Percentiles rank a stretch among this genome's conserved stretches.
phyloP scores from a whole-genome alignment of 1,284 basidiomycete species.

The Phenoliferia sp. region DNA sequence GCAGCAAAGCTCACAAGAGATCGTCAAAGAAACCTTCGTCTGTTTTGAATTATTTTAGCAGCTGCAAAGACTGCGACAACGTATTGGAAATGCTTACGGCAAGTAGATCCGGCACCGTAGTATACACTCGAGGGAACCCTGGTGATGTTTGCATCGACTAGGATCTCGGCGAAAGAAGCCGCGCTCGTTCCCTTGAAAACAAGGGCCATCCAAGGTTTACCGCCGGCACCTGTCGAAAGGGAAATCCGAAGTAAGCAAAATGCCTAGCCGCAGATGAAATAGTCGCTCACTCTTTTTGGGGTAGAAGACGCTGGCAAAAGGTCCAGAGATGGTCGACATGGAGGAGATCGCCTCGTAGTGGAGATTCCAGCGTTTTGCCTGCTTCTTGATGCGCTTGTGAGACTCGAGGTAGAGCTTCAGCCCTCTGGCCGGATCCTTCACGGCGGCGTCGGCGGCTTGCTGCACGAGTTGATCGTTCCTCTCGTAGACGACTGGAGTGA shows the following conservation, averaged over 20 bases:
- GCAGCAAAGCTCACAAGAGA: background rate
- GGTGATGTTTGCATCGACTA: conserved; percentile 24
- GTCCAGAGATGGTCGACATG: conserved; percentile 8
- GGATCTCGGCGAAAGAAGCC: conserved; percentile 38
- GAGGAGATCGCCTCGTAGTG: conserved; percentile 19
- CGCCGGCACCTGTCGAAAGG: background rate
- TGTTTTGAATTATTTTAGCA: background rate
- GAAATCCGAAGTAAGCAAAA: background rate
- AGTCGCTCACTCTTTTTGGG: conserved; percentile 2
- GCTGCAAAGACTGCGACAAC: background rate
- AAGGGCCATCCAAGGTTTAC: conserved; percentile 24
- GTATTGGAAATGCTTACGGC: background rate
- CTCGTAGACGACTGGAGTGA: conserved; percentile 1
- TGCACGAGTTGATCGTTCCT: conserved; percentile 13
- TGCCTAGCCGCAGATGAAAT: background rate
- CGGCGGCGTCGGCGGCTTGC: conserved; percentile 4
- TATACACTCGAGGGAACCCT: conserved; percentile 12
- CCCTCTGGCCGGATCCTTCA: background rate
- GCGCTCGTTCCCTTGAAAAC: conserved; percentile 40
- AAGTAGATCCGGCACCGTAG: conserved; percentile 12
- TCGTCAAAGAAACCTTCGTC: conserved; percentile 24
- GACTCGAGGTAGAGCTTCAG: background rate
- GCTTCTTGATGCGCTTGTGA: background rate
- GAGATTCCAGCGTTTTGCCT: conserved; percentile 17
- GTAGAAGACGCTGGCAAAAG: conserved; percentile 21